A percentile compares a stretch with the other conserved stretches of the same genome.
phyloP scores from a whole-genome alignment of 2,329 filamentous ascomycete species.

The Orbilia quercus region DNA sequence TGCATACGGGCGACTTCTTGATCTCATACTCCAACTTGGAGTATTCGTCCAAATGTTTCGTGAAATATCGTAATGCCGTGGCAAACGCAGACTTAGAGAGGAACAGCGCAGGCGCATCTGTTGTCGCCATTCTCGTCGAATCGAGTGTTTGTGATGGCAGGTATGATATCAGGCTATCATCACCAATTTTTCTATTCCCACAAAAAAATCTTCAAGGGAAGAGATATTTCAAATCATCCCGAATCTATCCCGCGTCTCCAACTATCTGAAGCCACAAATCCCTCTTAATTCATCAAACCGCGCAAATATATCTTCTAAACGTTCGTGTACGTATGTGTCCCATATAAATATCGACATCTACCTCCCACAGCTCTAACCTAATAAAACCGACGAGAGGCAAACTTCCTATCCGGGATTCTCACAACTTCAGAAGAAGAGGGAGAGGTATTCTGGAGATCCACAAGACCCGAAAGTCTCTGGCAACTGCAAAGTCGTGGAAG shows the following conservation, averaged over 20 bases:
- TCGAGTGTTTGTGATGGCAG: background rate
- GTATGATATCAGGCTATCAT: too few relatives aligned
- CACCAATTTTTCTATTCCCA: background rate
- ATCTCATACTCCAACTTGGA: conserved; percentile 30
- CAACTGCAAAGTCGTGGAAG: conserved; percentile 57
- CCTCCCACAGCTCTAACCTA: conserved; percentile 56
- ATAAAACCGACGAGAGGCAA: conserved; percentile 57
- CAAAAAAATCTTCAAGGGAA: background rate
- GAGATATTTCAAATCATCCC: background rate
- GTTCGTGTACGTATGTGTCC: conserved; percentile 40
- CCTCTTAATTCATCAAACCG: too few relatives aligned
- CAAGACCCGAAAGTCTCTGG: conserved; percentile 55
- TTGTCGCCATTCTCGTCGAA: background rate
- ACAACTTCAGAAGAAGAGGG: conserved; percentile 4
- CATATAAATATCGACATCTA: conserved; percentile 55
- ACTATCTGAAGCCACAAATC: conserved; percentile 3
- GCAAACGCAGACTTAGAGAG: conserved; percentile 36
- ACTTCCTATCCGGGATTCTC: conserved; percentile 49
- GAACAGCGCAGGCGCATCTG: conserved; percentile 20
- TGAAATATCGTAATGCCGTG: conserved; percentile 26
- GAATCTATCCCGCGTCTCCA: background rate
- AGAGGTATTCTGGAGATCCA: conserved; percentile 55
- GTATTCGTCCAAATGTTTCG: conserved; percentile 23
- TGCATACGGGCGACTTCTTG: conserved; percentile 40
- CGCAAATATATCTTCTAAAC: too few relatives aligned